Evolutionary conservation across 1,284 basidiomycete species (phyloP).

Genomic region (Tremellales sp.): DNA sequence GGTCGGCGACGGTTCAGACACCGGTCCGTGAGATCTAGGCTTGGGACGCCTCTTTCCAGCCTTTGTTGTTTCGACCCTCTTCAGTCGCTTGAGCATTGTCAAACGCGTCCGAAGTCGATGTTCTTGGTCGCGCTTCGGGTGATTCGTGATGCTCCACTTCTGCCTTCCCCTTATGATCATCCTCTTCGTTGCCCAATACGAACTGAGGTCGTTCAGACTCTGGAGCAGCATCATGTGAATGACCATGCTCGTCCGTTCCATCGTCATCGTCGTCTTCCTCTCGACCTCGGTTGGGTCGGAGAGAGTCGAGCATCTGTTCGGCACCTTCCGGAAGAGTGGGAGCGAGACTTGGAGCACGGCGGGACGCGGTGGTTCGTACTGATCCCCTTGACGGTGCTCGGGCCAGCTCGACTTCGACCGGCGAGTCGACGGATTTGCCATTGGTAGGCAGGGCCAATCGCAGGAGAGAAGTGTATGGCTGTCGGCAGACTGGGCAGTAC

Average conservation of each 20-base stretch:
- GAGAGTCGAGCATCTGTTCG: conserved; percentile 41
- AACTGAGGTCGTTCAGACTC: conserved; percentile 21
- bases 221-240: not conserved
- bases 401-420: conserved; percentile 10
- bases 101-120: not conserved
- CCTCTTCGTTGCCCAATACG: conserved; percentile 14
- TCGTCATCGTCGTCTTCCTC: conserved; percentile 22
- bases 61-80: not conserved
- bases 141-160: conserved; percentile 9
- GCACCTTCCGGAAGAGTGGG: conserved; percentile 49
- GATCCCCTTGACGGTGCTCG: conserved; percentile 27
- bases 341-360: conserved; percentile 26
- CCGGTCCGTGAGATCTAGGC: no score
- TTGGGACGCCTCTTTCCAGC: not conserved
- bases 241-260: conserved; percentile 7
- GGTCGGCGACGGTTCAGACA: no score
- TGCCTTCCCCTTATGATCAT: conserved; percentile 11
- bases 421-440: conserved; percentile 4
- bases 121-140: no score
- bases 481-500: conserved; percentile 89
- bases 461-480: conserved; percentile 82
- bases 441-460: conserved; percentile 69
- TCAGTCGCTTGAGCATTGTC: not conserved
- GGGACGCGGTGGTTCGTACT: conserved; percentile 19
- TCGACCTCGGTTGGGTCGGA: conserved; percentile 28